Percentiles rank a stretch among this genome's conserved stretches.
These are phyloP conservation scores for Astraeus odoratus DNA, from an alignment of 768 basidiomycete species.

Conservation along the genomic window DNA sequence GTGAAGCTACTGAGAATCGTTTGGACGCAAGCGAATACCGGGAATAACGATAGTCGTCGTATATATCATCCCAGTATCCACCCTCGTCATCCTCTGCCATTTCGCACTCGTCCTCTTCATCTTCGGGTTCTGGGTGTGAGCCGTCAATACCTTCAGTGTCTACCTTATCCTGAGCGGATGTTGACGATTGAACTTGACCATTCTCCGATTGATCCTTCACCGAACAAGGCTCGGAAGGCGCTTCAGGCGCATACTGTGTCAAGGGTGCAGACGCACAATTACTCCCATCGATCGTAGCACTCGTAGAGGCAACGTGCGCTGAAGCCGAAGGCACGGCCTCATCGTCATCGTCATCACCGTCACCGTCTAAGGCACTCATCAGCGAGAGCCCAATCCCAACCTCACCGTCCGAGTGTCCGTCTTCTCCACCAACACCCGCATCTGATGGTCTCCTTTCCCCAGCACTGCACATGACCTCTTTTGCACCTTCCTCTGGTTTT, in stretches of 20 bases:
- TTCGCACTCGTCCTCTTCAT: constrained; percentile 11
- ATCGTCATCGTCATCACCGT: constrained; percentile 19
- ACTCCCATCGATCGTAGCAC: constrained; percentile 1
- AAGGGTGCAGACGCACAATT: constrained; percentile 18
- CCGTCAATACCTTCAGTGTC: not conserved
- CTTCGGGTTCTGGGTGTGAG: constrained; percentile 7
- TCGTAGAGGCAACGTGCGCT: constrained; percentile 4
- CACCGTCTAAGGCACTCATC: constrained; percentile 42
- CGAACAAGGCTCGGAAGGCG: constrained; percentile 6
- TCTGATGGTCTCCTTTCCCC: not conserved
- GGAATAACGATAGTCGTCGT: constrained; percentile 76
- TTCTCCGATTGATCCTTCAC: not conserved
- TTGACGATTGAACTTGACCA: not conserved
- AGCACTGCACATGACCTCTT: not conserved
- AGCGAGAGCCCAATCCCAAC: constrained; percentile 66
- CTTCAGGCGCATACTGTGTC: constrained; percentile 25
- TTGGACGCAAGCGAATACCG: constrained; percentile 44
- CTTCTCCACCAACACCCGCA: constrained; percentile 2
- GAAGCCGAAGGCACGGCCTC: not conserved
- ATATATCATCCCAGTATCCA: constrained; percentile 69
- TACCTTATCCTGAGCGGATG: not conserved
- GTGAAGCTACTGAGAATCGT: constrained; percentile 24
- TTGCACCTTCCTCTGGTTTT: no score
- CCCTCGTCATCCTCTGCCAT: constrained; percentile 25
- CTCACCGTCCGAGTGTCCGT: constrained; percentile 48